These are phyloP conservation scores for Pistacia atlantica DNA, from an alignment of 345 rosid species.

Conservation along the genomic window DNA sequence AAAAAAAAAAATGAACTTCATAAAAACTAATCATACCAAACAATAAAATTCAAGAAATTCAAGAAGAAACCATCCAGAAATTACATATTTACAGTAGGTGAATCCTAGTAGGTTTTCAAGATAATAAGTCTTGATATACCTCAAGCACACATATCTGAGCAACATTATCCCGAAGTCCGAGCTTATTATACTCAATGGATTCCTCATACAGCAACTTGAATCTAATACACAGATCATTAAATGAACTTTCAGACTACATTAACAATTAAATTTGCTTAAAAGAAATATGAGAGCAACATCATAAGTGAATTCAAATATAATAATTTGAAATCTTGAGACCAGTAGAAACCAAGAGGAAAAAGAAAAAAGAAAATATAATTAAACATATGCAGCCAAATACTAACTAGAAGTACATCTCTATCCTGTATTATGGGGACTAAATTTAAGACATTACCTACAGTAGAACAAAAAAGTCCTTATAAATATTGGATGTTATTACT, in stretches of 20 bases:
- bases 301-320: too few relatives aligned
- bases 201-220: conserved; percentile 91
- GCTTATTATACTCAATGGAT: conserved; percentile 73
- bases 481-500: background rate
- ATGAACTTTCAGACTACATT: conserved; percentile 24
- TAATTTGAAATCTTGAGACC: background rate
- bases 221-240: conserved; percentile 41
- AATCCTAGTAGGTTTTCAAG: conserved; percentile 3
- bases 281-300: background rate
- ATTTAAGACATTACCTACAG: background rate
- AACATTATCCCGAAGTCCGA: conserved; percentile 94
- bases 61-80: conserved; percentile 3
- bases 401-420: background rate
- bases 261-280: conserved; percentile 14
- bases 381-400: background rate
- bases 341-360: background rate
- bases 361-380: background rate
- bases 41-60: background rate
- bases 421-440: background rate
- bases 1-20: conserved; percentile 1
- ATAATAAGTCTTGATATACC: conserved; percentile 43
- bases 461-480: background rate
- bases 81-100: background rate
- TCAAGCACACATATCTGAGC: conserved; percentile 96
- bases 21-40: conserved; percentile 4